Evolutionary conservation across 2,329 filamentous ascomycete species (phyloP).

Genomic region (Pseudopyricularia cyperi): DNA sequence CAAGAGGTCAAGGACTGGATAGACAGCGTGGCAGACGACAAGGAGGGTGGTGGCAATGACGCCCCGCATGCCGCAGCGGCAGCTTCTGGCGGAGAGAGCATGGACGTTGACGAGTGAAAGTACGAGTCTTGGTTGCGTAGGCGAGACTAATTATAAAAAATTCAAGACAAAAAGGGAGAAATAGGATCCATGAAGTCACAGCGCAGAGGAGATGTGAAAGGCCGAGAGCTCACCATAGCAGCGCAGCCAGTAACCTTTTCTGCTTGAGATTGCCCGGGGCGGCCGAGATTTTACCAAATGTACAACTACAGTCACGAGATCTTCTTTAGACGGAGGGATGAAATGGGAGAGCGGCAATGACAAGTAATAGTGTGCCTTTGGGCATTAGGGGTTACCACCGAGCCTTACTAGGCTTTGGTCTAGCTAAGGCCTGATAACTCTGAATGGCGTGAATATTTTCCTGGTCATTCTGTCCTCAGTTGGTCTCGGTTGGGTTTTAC

Average conservation of each 20-base stretch:
- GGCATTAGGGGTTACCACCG: too few species aligned
- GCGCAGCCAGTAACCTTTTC: not conserved
- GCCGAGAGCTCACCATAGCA: not conserved
- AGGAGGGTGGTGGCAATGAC: conserved; percentile 30
- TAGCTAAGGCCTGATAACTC: too few species aligned
- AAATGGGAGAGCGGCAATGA: not conserved
- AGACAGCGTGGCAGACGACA: conserved; percentile 53
- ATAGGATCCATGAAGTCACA: not conserved
- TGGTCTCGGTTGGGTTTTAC: too few species aligned
- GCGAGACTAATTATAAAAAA: not conserved
- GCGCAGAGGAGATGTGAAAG: not conserved
- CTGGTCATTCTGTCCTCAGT: too few species aligned
- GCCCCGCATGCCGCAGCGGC: conserved; percentile 26
- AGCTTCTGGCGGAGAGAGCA: conserved; percentile 23
- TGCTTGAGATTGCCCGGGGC: not conserved
- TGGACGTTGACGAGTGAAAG: conserved; percentile 17
- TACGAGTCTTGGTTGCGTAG: not conserved
- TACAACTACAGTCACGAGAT: not conserved
- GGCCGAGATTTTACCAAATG: not conserved
- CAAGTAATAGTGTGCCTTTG: too few species aligned
- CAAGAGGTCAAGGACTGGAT: conserved; percentile 77
- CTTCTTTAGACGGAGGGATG: not conserved
- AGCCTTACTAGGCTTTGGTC: too few species aligned
- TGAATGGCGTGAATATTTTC: too few species aligned
- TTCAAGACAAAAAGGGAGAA: not conserved